phyloP scores from a whole-genome alignment of 2,329 filamentous ascomycete species.

The Tolypocladium nubicola region DNA sequence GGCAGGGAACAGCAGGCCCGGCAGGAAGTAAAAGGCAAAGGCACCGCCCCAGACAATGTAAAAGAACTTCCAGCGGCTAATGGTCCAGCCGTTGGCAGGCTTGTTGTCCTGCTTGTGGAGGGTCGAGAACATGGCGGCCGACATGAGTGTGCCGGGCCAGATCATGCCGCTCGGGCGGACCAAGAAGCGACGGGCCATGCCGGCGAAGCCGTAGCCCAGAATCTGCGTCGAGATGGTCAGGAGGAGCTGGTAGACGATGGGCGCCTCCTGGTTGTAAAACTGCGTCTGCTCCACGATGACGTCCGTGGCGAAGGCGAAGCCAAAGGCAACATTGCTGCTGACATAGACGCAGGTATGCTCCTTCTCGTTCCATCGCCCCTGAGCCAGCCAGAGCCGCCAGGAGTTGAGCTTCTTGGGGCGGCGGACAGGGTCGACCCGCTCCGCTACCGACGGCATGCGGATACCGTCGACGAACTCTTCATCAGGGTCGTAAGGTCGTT shows the following conservation, averaged over 20 bases:
- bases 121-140: slow-evolving; percentile 79
- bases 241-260: slow-evolving; percentile 68
- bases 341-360: slow-evolving; percentile 85
- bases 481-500: slow-evolving; percentile 44
- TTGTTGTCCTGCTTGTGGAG: slow-evolving; percentile 79
- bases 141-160: slow-evolving; percentile 82
- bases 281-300: slow-evolving; percentile 84
- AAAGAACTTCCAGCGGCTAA: slow-evolving; percentile 79
- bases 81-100: slow-evolving; percentile 69
- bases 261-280: slow-evolving; percentile 76
- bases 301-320: slow-evolving; percentile 81
- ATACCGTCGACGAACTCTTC: slow-evolving; percentile 42
- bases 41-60: slow-evolving; percentile 59
- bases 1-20: slow-evolving; percentile 71
- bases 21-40: slow-evolving; percentile 77
- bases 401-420: slow-evolving; percentile 23
- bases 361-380: slow-evolving; percentile 79
- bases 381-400: slow-evolving; percentile 63
- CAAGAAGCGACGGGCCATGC: slow-evolving; percentile 68
- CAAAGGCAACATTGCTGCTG: slow-evolving; percentile 82
- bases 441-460: slow-evolving; percentile 10
- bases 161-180: slow-evolving; percentile 84
- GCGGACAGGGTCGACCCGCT: slow-evolving; percentile 8
- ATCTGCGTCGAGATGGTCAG: slow-evolving; percentile 81
- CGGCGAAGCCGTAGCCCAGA: slow-evolving; percentile 77